Percentiles rank a stretch among this genome's conserved stretches.
Conservation (phyloP, 805 yeast species). For the Saturnispora gosingensis region DNA sequence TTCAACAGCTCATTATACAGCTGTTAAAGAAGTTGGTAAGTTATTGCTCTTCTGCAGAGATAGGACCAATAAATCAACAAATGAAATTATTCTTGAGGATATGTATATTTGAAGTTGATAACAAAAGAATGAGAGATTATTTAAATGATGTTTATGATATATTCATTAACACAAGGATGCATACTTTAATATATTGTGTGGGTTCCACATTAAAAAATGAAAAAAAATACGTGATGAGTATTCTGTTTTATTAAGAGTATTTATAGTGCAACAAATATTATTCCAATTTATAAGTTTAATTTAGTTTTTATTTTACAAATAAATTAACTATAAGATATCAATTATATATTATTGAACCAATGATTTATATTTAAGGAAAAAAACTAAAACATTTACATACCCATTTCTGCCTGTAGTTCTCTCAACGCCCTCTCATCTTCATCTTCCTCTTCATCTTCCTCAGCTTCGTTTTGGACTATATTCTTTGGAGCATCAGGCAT, state of each 20-base stretch:
- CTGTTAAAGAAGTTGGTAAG: conserved; percentile 47
- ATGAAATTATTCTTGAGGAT: conserved; percentile 37
- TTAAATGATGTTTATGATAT: not conserved
- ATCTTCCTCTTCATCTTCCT: conserved; percentile 47
- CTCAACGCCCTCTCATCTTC: conserved; percentile 78
- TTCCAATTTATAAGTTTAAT: not conserved
- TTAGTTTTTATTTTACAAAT: not conserved
- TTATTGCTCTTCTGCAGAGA: conserved; percentile 45
- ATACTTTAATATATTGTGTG: not conserved
- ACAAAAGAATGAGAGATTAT: too few species aligned
- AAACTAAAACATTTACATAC: conserved; percentile 34
- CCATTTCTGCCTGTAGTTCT: conserved; percentile 82
- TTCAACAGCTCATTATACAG: conserved; percentile 40
- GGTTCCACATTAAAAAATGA: not conserved
- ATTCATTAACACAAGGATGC: not conserved
- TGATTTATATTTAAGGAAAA: not conserved
- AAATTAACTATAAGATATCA: not conserved
- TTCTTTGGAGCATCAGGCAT: conserved; percentile 40
- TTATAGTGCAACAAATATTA: conserved; percentile 5
- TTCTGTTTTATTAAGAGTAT: not conserved
- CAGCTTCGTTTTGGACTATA: conserved; percentile 37
- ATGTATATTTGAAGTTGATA: conserved; percentile 31
- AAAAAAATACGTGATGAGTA: not conserved
- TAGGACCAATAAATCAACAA: conserved; percentile 40
- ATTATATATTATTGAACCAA: not conserved